phyloP scores from a whole-genome alignment of 305 asterid genomes.

The Fraxinus sp. region DNA sequence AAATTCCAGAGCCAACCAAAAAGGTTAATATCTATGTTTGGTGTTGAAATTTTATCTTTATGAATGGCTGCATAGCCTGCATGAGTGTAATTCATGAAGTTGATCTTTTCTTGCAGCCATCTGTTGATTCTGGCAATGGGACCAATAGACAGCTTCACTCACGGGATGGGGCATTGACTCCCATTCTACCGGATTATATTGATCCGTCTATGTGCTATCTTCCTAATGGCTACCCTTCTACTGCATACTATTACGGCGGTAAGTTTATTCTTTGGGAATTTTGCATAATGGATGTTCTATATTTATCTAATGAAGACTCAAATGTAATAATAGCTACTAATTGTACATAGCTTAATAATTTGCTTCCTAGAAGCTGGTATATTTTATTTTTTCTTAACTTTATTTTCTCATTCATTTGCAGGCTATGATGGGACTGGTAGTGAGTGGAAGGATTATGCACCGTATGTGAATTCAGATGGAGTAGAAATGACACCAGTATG shows the following conservation, averaged over 20 bases:
- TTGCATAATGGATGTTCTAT: neutral
- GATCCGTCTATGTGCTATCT: slow-evolving; percentile 52
- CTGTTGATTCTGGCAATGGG: slow-evolving; percentile 39
- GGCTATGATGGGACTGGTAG: slow-evolving; percentile 44
- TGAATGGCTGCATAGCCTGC: neutral
- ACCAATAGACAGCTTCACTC: slow-evolving; percentile 41
- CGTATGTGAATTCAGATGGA: slow-evolving; percentile 56
- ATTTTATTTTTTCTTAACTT: neutral
- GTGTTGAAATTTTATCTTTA: neutral
- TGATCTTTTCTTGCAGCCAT: slow-evolving; percentile 36
- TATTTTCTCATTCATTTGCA: slow-evolving; percentile 1
- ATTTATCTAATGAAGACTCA: neutral
- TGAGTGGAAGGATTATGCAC: slow-evolving; percentile 62
- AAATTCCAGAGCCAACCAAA: slow-evolving; percentile 47
- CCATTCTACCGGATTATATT: slow-evolving; percentile 42
- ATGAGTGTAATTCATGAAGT: neutral
- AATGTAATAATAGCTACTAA: neutral
- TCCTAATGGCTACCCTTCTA: slow-evolving; percentile 47
- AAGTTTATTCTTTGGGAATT: neutral
- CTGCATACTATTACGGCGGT: slow-evolving; percentile 55
- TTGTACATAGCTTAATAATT: neutral
- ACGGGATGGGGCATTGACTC: slow-evolving; percentile 45
- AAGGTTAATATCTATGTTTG: slow-evolving; percentile 31
- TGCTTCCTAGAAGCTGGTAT: neutral
- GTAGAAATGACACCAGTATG: slow-evolving; percentile 52